Conservation (phyloP, 1,139 yeast species). For the Schwanniomyces etchellsii region DNA sequence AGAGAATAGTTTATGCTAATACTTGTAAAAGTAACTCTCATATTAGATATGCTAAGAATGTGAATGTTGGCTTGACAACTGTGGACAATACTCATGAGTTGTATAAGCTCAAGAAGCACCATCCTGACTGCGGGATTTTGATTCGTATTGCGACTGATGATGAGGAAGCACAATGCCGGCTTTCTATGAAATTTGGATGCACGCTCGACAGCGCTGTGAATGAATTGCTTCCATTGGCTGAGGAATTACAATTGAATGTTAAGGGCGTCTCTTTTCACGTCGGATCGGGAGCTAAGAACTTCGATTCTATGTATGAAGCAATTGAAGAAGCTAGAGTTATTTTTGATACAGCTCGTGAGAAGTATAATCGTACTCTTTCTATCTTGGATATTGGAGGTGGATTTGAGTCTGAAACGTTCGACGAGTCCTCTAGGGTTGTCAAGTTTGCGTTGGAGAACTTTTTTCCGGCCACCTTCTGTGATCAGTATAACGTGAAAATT, state of each 20-base stretch:
- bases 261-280: slow-evolving; percentile 93
- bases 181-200: slow-evolving; percentile 90
- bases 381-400: slow-evolving; percentile 94
- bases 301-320: slow-evolving; percentile 63
- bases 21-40: slow-evolving; percentile 88
- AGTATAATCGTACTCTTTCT: slow-evolving; percentile 32
- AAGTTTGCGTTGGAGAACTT: slow-evolving; percentile 47
- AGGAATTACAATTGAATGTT: slow-evolving; percentile 54
- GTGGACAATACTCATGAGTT: slow-evolving; percentile 88
- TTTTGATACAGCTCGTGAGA: slow-evolving; percentile 52
- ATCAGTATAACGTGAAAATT: slow-evolving; percentile 38
- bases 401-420: slow-evolving; percentile 65
- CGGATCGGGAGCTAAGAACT: slow-evolving; percentile 89
- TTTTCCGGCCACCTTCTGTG: slow-evolving; percentile 44
- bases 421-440: slow-evolving; percentile 55
- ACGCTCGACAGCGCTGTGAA: slow-evolving; percentile 47
- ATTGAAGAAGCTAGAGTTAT: slow-evolving; percentile 64
- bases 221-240: slow-evolving; percentile 57
- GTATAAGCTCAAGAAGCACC: slow-evolving; percentile 60
- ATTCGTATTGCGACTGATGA: slow-evolving; percentile 89
- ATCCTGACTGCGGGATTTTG: slow-evolving; percentile 66
- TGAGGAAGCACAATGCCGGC: slow-evolving; percentile 77
- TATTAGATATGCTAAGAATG: slow-evolving; percentile 59
- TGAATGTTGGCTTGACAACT: slow-evolving; percentile 66
- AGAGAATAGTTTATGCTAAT: slow-evolving; percentile 81